A percentile compares a stretch with the other conserved stretches of the same genome.
These are phyloP conservation scores for Volvox reticuliferus DNA, from an alignment of 139 green algal genomes.

Conservation along the genomic window DNA sequence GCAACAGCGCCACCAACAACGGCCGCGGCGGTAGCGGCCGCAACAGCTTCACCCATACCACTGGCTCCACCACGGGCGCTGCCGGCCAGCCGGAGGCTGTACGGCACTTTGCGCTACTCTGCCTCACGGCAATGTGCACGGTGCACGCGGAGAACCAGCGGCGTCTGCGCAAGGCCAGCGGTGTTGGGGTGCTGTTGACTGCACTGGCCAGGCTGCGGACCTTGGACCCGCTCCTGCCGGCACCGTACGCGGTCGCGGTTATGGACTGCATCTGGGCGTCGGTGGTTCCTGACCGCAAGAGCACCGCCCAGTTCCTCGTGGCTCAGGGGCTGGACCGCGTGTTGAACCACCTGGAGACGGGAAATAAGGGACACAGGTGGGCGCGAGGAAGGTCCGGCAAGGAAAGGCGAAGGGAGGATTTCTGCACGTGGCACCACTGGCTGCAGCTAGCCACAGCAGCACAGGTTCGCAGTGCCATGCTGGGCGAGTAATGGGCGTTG, in stretches of 20 bases:
- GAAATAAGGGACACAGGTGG: conserved; percentile 53
- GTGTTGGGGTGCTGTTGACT: conserved; percentile 53
- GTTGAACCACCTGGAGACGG: conserved; percentile 47
- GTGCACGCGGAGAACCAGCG: conserved; percentile 54
- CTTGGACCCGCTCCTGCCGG: conserved; percentile 59
- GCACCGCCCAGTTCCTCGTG: conserved; percentile 57
- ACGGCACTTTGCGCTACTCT: conserved; percentile 53
- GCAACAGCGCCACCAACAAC: conserved; percentile 5
- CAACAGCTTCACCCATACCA: not conserved
- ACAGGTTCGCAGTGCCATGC: too few species aligned
- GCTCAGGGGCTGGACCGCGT: conserved; percentile 59
- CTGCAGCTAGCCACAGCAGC: too few species aligned
- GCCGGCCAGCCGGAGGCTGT: conserved; percentile 17
- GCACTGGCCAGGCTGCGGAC: conserved; percentile 36
- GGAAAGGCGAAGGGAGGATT: not conserved
- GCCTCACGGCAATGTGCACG: conserved; percentile 55
- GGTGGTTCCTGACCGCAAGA: conserved; percentile 59
- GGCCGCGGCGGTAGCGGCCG: not conserved
- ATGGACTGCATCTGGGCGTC: conserved; percentile 65
- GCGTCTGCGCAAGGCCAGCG: conserved; percentile 51
- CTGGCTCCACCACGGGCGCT: too few species aligned
- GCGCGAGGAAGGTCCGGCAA: not conserved
- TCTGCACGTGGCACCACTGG: not conserved
- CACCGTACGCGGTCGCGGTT: conserved; percentile 54
- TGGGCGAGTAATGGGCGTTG: too few species aligned